Percentiles rank a stretch among this genome's conserved stretches.
phyloP scores from a whole-genome alignment of 345 rosid species.

The Psidium guajava region DNA sequence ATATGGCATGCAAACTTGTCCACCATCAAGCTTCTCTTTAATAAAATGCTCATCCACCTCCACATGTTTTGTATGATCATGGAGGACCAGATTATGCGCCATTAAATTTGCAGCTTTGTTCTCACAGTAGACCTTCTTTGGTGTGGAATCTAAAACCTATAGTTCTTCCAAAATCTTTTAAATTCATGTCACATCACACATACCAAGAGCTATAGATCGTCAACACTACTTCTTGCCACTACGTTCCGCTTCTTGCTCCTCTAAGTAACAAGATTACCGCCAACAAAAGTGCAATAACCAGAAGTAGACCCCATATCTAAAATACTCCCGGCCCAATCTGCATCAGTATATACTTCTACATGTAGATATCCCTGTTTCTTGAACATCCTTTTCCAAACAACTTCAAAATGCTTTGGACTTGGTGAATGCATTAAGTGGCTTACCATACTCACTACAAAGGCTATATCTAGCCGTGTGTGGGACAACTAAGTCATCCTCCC shows the following conservation, averaged over 20 bases:
- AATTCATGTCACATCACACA: too few species aligned
- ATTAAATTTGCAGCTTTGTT: background rate
- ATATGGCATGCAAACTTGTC: background rate
- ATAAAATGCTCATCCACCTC: background rate
- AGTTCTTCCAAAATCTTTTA: too few species aligned
- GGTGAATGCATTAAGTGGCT: too few species aligned
- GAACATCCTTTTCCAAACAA: background rate
- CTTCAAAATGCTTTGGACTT: too few species aligned
- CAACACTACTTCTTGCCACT: background rate
- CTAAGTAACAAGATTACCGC: background rate
- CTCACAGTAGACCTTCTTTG: background rate
- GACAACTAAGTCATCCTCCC: too few species aligned
- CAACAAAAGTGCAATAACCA: background rate
- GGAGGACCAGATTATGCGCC: background rate
- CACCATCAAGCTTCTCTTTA: background rate
- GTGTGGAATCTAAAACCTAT: too few species aligned
- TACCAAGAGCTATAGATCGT: background rate
- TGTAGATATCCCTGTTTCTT: background rate
- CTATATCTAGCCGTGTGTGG: too few species aligned
- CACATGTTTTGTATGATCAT: background rate
- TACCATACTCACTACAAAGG: too few species aligned
- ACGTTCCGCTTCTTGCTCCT: background rate
- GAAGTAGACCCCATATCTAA: background rate
- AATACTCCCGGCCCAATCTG: background rate
- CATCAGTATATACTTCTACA: background rate